These are phyloP conservation scores for Rhizophora mangle DNA, from an alignment of 345 rosid species.

Conservation along the genomic window DNA sequence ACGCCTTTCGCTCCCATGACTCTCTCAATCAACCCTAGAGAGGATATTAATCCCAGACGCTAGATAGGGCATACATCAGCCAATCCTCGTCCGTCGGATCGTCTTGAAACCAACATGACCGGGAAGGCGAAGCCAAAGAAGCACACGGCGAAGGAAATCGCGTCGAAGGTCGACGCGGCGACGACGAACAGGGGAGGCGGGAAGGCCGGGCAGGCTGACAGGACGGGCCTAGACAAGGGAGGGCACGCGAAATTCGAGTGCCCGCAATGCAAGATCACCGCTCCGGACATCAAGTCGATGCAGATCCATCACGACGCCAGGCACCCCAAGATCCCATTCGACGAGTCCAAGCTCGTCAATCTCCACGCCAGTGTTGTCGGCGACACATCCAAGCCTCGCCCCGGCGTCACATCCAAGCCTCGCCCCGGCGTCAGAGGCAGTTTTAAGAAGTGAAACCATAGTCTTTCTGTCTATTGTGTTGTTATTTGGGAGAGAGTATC, in stretches of 20 bases:
- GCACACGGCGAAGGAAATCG: constrained; percentile 97
- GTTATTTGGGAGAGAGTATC: too few species aligned
- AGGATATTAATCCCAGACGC: neutral
- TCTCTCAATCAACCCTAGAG: neutral
- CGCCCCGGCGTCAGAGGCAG: constrained; percentile 52
- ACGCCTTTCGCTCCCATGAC: neutral
- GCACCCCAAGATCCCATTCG: constrained; percentile 77
- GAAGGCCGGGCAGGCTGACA: constrained; percentile 73
- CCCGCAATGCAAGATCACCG: constrained; percentile 81
- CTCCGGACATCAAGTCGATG: constrained; percentile 78
- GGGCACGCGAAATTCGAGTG: constrained; percentile 95
- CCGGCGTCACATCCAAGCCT: constrained; percentile 17
- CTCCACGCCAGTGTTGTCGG: constrained; percentile 37
- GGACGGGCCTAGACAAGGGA: constrained; percentile 69
- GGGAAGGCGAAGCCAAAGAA: constrained; percentile 99
- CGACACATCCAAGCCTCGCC: constrained; percentile 6
- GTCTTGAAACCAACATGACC: constrained; percentile 39
- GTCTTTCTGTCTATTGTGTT: too few species aligned
- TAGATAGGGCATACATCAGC: neutral
- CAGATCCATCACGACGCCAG: constrained; percentile 90
- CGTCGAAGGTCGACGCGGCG: constrained; percentile 83
- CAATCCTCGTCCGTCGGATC: neutral
- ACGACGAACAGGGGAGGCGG: constrained; percentile 93
- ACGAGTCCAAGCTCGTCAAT: constrained; percentile 63
- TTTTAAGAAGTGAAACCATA: constrained; percentile 35